Conservation (phyloP, 805 yeast species). For the Ogataea nitratoaversa region DNA sequence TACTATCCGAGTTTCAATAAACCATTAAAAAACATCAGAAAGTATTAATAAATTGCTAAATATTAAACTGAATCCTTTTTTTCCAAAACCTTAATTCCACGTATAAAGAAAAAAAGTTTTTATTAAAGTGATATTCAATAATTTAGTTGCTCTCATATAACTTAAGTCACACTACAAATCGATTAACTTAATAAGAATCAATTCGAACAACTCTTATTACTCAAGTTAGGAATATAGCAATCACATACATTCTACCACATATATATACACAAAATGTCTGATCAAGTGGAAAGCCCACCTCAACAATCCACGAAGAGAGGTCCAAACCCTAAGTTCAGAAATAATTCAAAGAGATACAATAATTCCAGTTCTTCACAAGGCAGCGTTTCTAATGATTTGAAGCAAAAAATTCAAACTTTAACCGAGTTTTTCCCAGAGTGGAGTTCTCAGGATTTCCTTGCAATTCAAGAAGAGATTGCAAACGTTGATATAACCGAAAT, state of each 20-base stretch:
- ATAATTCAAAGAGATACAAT: slow-evolving; percentile 42
- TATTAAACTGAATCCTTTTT: too few species aligned
- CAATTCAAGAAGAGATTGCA: slow-evolving; percentile 67
- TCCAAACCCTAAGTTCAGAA: slow-evolving; percentile 34
- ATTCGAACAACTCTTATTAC: too few species aligned
- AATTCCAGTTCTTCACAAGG: slow-evolving; percentile 22
- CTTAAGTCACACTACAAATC: too few species aligned
- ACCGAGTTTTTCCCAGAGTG: slow-evolving; percentile 92
- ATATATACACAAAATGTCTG: slow-evolving; percentile 28
- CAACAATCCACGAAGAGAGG: slow-evolving; percentile 17
- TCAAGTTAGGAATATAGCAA: too few species aligned
- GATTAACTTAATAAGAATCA: too few species aligned
- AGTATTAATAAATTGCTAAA: too few species aligned
- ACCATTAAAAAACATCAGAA: too few species aligned
- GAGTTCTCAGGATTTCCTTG: slow-evolving; percentile 77
- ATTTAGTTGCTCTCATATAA: too few species aligned
- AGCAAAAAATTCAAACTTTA: slow-evolving; percentile 48
- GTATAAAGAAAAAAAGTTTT: too few species aligned
- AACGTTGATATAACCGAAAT: slow-evolving; percentile 70
- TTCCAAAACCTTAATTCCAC: too few species aligned
- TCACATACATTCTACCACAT: slow-evolving; percentile 1
- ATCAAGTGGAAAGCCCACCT: slow-evolving; percentile 23
- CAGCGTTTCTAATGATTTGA: slow-evolving; percentile 23
- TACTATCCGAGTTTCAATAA: too few species aligned
- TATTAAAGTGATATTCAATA: too few species aligned